Evolutionary conservation across 208 protist species (phyloP), one percentile per base, ranked within the genome.

Genomic region (Wallacemonas sp.): DNA sequence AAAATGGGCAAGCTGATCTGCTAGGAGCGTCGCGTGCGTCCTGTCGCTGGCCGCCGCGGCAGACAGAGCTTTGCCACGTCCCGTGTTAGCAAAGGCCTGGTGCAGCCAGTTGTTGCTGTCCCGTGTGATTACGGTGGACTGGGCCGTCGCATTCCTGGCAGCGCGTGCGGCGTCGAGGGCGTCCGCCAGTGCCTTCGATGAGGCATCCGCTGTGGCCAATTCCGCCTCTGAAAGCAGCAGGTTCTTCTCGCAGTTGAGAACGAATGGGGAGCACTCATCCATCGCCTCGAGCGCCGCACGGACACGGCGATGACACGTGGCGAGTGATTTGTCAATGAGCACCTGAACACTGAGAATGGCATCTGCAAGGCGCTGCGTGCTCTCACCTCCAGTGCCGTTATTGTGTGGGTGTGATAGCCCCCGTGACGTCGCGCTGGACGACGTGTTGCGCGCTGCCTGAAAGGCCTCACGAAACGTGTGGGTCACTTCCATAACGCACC

Each of bases 151-250:
- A n/a, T 19, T n/a, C 6, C 24, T 12, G 17, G 41, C 41, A 5
- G 41, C 6, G 19, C 24, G 48, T 15, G 29, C 29, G 1, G 19
- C 30, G 13, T 62, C n/a, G 0, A 91, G 55, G 0, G 78, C 73
- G 32, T 79, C 65, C 3, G 55, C 37, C 34, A 91, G 71, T 6
- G 80, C 77, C 36, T 77, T 88, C 17, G 79, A 29, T 0, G 82
- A 77, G 33, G 78, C 73, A 17, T 71, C 67, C 0, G 75, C 78
- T 1, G 85, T 84, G 2, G 86, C 44, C 3, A 94, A 68, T 54
- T 94, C 83, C 0, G 83, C 89, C 55, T 94, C 89, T 0, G 77
- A 84, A 4, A 93, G 78, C 2, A 93, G 71, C 0, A 93, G 63
- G 0, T 44, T 63, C 46, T 73, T 79, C 65, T 93, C 83, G 12